A percentile compares a stretch with the other conserved stretches of the same genome.
Evolutionary conservation across 2,329 filamentous ascomycete species (phyloP).

Genomic region (Diaporthe citriasiana): DNA sequence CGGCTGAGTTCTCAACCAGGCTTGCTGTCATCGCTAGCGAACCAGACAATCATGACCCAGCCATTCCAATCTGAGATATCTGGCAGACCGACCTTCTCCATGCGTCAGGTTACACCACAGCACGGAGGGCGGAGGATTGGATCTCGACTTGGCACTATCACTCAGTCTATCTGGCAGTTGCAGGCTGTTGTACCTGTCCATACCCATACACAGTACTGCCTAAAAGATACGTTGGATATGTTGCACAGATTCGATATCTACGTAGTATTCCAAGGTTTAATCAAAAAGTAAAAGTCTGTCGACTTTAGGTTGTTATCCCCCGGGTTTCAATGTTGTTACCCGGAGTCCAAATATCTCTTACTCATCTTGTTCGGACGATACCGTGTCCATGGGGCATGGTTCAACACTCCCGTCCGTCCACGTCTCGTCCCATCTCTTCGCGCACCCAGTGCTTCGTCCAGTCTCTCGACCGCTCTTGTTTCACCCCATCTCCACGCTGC

Average conservation of each 20-base stretch:
- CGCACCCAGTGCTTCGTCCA: not conserved
- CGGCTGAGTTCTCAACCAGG: conserved; percentile 15
- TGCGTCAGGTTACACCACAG: not conserved
- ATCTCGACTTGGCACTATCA: conserved; percentile 23
- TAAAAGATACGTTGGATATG: not conserved
- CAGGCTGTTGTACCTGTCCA: not conserved
- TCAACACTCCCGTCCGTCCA: not conserved
- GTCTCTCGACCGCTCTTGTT: not conserved
- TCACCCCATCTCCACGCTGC: not conserved
- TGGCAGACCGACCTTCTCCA: not conserved
- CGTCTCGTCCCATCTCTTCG: not conserved
- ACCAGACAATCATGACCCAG: not conserved
- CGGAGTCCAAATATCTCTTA: not conserved
- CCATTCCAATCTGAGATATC: not conserved
- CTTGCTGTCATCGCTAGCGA: not conserved
- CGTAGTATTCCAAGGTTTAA: conserved; percentile 27
- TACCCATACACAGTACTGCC: not conserved
- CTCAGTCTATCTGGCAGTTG: not conserved
- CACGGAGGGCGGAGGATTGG: conserved; percentile 25
- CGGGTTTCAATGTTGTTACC: not conserved
- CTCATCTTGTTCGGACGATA: conserved; percentile 10
- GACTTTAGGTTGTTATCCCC: not conserved
- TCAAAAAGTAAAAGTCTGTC: conserved; percentile 20
- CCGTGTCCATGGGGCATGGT: conserved; percentile 15
- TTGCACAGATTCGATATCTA: conserved; percentile 7